Evolutionary conservation across 495 filamentous ascomycete species (phyloP).

Genomic region (Hyaloscypha finlandica): DNA sequence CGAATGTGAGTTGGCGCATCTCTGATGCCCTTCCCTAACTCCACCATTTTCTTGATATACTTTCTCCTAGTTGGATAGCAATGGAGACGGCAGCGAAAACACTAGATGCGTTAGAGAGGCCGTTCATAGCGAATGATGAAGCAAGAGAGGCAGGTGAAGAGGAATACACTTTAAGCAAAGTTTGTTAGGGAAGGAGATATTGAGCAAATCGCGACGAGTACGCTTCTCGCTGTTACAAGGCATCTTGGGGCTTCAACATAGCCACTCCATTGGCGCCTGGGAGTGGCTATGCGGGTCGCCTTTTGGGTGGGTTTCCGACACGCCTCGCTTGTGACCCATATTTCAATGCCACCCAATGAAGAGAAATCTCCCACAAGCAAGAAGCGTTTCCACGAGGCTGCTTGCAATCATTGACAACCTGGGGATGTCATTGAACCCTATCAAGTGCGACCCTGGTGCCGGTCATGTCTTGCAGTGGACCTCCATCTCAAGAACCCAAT

Average conservation of each 20-base stretch:
- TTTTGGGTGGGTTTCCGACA: background rate
- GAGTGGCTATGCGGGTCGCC: background rate
- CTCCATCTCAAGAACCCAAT: too few species aligned
- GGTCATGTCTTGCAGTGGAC: too few species aligned
- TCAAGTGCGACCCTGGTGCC: background rate
- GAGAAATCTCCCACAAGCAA: background rate
- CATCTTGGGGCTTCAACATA: background rate
- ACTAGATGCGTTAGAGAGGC: conserved; percentile 1
- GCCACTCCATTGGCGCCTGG: background rate
- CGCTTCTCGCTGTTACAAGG: background rate
- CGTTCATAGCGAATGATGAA: conserved; percentile 21
- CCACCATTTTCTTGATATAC: conserved; percentile 18
- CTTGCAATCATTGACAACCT: background rate
- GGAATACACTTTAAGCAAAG: background rate
- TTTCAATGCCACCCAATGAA: background rate
- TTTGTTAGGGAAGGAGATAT: background rate
- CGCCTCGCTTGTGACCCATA: conserved; percentile 8
- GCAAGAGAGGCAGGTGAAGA: conserved; percentile 3
- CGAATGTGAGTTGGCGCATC: conserved; percentile 15
- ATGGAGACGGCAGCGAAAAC: conserved; percentile 9
- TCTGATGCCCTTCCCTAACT: conserved; percentile 9
- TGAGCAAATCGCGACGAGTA: background rate
- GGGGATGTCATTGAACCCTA: background rate
- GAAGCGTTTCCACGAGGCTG: background rate
- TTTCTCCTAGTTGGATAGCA: conserved; percentile 17